Conservation (phyloP, 1,284 basidiomycete species). For the Cryptococcus sp. region DNA sequence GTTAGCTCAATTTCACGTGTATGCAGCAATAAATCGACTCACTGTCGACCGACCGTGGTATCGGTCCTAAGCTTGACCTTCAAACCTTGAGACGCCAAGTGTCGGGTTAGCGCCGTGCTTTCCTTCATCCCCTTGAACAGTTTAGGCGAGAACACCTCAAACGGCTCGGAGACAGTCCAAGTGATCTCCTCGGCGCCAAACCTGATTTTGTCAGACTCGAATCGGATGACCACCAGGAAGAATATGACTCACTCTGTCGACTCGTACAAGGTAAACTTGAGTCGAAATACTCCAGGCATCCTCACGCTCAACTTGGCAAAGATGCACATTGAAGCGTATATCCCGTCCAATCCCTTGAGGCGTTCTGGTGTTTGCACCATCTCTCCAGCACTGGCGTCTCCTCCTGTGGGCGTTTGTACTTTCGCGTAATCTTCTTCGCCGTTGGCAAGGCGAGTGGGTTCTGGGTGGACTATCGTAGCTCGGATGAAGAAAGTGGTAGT, state of each 20-base stretch:
- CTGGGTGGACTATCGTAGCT: slow-evolving; percentile 32
- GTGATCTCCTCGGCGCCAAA: slow-evolving; percentile 33
- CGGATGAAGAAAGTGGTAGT: slow-evolving; percentile 38
- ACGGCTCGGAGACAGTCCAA: slow-evolving; percentile 39
- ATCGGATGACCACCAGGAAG: background rate
- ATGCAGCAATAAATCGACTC: slow-evolving; percentile 6
- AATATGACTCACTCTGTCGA: slow-evolving; percentile 34
- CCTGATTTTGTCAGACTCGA: slow-evolving; percentile 10
- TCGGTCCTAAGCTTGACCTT: slow-evolving; percentile 48
- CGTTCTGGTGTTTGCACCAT: slow-evolving; percentile 45
- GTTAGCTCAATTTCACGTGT: background rate
- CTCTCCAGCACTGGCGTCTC: slow-evolving; percentile 46
- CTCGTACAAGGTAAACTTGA: slow-evolving; percentile 45
- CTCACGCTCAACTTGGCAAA: slow-evolving; percentile 47
- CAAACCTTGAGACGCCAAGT: slow-evolving; percentile 46
- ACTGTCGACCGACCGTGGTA: slow-evolving; percentile 35
- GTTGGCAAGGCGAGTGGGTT: slow-evolving; percentile 6
- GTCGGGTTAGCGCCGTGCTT: slow-evolving; percentile 44
- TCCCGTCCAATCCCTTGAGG: slow-evolving; percentile 38
- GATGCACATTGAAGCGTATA: slow-evolving; percentile 38
- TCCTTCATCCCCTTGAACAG: slow-evolving; percentile 48
- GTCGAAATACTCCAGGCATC: slow-evolving; percentile 44
- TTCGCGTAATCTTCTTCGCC: slow-evolving; percentile 22
- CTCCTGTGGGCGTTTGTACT: slow-evolving; percentile 41
- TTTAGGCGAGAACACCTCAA: slow-evolving; percentile 49